phyloP scores from a whole-genome alignment of 257 asterid genomes.

The Solanum chiquidenum region DNA sequence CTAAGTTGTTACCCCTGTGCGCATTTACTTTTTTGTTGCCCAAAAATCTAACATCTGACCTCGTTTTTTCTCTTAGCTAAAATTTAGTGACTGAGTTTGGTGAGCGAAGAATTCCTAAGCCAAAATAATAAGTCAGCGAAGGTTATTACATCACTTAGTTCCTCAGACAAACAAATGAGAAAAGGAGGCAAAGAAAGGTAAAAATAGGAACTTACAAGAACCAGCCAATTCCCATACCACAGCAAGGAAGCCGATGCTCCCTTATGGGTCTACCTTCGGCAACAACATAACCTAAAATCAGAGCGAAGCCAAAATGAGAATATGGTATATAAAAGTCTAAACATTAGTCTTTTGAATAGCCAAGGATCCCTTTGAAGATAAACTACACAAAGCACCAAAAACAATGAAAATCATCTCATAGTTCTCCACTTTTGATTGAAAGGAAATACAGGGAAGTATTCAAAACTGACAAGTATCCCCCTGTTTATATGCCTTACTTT shows the following conservation, averaged over 20 bases:
- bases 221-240: conserved; percentile 94
- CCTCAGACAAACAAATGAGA: neutral
- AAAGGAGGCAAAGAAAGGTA: neutral
- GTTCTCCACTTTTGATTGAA: neutral
- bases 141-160: neutral
- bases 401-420: neutral
- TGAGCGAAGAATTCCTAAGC: neutral
- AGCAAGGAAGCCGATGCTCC: conserved; percentile 76
- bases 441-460: neutral
- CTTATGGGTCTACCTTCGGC: conserved; percentile 34
- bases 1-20: neutral
- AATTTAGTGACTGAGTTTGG: neutral
- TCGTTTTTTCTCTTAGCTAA: neutral
- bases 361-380: neutral
- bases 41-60: neutral
- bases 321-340: neutral
- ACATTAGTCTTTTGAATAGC: neutral
- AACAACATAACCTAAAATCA: conserved; percentile 51
- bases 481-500: neutral
- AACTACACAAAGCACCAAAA: neutral
- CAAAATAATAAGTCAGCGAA: neutral
- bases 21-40: neutral
- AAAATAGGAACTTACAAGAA: conserved; percentile 54
- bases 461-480: neutral
- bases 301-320: neutral